These are phyloP conservation scores for Fusarium sp. DNA, from an alignment of 2,329 filamentous ascomycete genomes.

Conservation along the genomic window DNA sequence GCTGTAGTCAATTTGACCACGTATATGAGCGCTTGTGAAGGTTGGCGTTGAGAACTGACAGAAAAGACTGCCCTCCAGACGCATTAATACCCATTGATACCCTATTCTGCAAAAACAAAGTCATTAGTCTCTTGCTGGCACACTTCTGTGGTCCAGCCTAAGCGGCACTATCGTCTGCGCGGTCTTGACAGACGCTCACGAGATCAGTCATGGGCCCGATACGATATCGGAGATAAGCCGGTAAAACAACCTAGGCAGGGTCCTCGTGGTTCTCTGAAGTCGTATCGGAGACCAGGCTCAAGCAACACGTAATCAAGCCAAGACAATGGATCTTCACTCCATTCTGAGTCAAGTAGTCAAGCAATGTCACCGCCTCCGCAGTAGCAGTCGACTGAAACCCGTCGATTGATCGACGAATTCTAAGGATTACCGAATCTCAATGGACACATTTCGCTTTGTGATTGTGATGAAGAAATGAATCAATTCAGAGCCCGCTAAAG, in stretches of 20 bases:
- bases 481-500: slow-evolving; percentile 38
- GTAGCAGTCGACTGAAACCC: slow-evolving; percentile 8
- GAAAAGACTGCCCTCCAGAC: slow-evolving; percentile 5
- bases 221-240: slow-evolving; percentile 47
- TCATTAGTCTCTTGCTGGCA: slow-evolving; percentile 3
- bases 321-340: slow-evolving; percentile 35
- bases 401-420: slow-evolving; percentile 2
- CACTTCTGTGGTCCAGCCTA: slow-evolving; percentile 9
- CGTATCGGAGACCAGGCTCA: slow-evolving; percentile 12
- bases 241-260: slow-evolving; percentile 16
- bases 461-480: slow-evolving; percentile 31
- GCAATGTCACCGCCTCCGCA: slow-evolving; percentile 34
- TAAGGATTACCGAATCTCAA: not conserved
- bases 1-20: slow-evolving; percentile 36
- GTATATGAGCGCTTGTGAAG: slow-evolving; percentile 26
- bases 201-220: slow-evolving; percentile 38
- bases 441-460: not conserved
- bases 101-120: slow-evolving; percentile 7
- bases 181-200: slow-evolving; percentile 34
- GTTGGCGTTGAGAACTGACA: slow-evolving; percentile 4
- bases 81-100: slow-evolving; percentile 37
- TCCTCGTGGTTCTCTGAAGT: slow-evolving; percentile 8
- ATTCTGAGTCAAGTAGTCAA: slow-evolving; percentile 35
- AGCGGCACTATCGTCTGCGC: slow-evolving; percentile 33
- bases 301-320: slow-evolving; percentile 38